Evolutionary conservation across 805 yeast genomes (phyloP).

Genomic region (Pichia deserticola): DNA sequence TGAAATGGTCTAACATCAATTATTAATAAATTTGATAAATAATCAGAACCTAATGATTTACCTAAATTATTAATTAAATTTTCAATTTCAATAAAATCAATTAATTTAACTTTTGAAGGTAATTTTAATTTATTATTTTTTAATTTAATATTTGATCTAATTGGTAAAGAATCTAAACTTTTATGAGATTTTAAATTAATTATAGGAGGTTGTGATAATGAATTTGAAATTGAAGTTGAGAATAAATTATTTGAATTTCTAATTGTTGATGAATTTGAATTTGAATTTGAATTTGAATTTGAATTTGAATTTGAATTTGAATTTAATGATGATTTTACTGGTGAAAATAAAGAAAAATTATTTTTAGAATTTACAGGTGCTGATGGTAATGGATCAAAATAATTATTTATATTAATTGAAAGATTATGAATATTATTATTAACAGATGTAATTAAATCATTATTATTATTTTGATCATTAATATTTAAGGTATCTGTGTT

Average conservation of each 20-base stretch:
- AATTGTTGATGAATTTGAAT: conserved; percentile 1
- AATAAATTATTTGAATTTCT: neutral
- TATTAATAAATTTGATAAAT: conserved; percentile 33
- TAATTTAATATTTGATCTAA: conserved; percentile 16
- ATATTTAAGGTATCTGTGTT: neutral
- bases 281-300: neutral
- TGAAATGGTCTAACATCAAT: conserved; percentile 79
- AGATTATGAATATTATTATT: neutral
- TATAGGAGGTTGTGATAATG: neutral
- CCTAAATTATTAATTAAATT: conserved; percentile 13
- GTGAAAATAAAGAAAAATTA: conserved; percentile 1
- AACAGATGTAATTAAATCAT: neutral
- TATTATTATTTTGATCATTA: neutral
- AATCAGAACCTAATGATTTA: conserved; percentile 19
- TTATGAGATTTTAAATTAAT: neutral
- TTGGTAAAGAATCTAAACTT: conserved; percentile 6
- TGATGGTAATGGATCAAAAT: neutral
- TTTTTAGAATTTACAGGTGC: conserved; percentile 7
- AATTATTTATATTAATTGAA: neutral
- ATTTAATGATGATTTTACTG: neutral
- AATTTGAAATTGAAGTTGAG: neutral
- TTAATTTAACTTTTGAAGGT: conserved; percentile 18
- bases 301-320: neutral
- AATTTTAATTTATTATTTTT: conserved; percentile 17
- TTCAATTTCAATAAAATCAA: conserved; percentile 14